Evolutionary conservation across 305 asterid species (phyloP).

Genomic region (Fraxinus velutina): DNA sequence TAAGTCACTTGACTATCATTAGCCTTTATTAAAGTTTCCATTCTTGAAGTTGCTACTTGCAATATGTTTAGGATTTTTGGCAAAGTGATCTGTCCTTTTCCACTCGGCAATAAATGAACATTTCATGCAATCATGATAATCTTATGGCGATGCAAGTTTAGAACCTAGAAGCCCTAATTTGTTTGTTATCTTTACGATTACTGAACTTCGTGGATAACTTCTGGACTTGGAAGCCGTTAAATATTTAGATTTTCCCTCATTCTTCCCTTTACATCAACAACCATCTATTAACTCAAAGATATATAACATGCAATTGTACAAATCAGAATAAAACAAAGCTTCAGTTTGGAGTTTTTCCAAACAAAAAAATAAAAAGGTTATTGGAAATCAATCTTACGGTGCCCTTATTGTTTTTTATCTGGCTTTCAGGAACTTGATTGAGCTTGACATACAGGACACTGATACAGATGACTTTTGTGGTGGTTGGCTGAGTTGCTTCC

Average conservation of each 20-base stretch:
- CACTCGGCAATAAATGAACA: not conserved
- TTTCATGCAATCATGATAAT: not conserved
- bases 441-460: constrained; percentile 74
- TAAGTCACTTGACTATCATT: not conserved
- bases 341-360: not conserved
- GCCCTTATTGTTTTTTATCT: constrained; percentile 3
- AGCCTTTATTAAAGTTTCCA: not conserved
- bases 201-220: not conserved
- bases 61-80: not conserved
- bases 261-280: not conserved
- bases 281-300: not conserved
- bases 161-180: not conserved
- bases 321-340: not conserved
- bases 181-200: not conserved
- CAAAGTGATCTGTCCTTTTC: not conserved
- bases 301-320: not conserved
- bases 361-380: not conserved
- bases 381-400: not conserved
- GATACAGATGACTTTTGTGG: constrained; percentile 53
- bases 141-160: not conserved
- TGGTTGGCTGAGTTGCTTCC: constrained; percentile 70
- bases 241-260: not conserved
- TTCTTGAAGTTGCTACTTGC: not conserved
- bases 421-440: constrained; percentile 65
- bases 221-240: not conserved